Conservation (phyloP, 495 filamentous ascomycete species). For the Bacidia gigantensis region DNA sequence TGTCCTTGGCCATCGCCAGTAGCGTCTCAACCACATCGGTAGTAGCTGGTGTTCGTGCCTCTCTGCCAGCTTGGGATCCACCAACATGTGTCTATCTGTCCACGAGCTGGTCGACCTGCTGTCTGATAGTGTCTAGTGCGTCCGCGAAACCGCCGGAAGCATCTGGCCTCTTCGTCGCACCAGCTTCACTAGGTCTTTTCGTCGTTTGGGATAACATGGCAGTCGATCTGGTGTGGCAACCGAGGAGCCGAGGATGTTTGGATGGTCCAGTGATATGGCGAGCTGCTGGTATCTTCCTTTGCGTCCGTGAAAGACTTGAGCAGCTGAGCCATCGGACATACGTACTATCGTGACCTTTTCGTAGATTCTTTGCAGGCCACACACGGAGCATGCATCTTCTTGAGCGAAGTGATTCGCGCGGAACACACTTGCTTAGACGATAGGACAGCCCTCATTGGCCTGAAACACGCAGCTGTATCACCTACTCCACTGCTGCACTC, state of each 20-base stretch:
- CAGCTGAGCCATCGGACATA: background rate
- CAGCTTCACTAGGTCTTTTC: background rate
- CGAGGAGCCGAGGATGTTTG: constrained; percentile 6
- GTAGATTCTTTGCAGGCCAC: constrained; percentile 47
- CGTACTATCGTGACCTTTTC: no score
- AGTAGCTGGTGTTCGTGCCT: background rate
- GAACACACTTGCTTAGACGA: constrained; percentile 56
- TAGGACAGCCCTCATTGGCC: constrained; percentile 67
- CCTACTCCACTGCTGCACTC: constrained; percentile 41
- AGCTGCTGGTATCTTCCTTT: background rate
- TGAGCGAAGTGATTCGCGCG: constrained; percentile 65
- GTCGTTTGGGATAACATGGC: constrained; percentile 16
- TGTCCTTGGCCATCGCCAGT: background rate
- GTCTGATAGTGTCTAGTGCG: constrained; percentile 20
- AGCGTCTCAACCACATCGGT: background rate
- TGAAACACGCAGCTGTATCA: constrained; percentile 67
- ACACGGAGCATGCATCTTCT: constrained; percentile 52
- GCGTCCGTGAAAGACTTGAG: background rate
- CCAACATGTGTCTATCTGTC: background rate
- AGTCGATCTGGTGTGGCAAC: constrained; percentile 16
- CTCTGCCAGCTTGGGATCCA: background rate
- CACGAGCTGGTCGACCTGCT: constrained; percentile 19
- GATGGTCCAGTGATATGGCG: background rate
- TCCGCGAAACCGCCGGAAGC: constrained; percentile 17
- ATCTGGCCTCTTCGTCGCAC: constrained; percentile 15